Evolutionary conservation across 257 asterid species (phyloP).

Genomic region (Solanum acaule): DNA sequence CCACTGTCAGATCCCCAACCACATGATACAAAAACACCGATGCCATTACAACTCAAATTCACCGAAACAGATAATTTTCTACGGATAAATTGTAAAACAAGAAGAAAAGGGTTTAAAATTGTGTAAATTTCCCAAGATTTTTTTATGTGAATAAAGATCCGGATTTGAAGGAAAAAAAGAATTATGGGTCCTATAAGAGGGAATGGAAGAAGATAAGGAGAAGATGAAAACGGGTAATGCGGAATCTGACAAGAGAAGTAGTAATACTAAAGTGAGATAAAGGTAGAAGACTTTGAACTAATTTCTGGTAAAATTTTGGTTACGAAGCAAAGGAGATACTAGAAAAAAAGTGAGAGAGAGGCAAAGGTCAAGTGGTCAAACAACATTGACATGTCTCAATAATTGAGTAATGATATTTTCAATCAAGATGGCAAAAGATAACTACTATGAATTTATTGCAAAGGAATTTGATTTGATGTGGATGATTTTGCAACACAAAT

Average conservation of each 20-base stretch:
- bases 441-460: neutral
- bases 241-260: slow-evolving; percentile 12
- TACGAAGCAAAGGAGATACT: neutral
- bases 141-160: neutral
- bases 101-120: neutral
- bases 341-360: neutral
- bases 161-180: neutral
- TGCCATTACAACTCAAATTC: slow-evolving; percentile 36
- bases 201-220: slow-evolving; percentile 48
- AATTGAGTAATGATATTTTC: neutral
- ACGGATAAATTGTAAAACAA: neutral
- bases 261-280: neutral
- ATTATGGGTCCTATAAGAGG: slow-evolving; percentile 19
- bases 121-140: neutral
- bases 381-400: neutral
- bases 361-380: neutral
- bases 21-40: slow-evolving; percentile 90
- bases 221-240: slow-evolving; percentile 32
- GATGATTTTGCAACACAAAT: neutral
- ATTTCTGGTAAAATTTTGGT: neutral
- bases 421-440: neutral
- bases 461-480: neutral
- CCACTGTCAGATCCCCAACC: slow-evolving; percentile 98
- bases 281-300: neutral
- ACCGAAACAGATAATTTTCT: neutral